These are phyloP conservation scores for Pseudonitzschia delicatissima DNA, from an alignment of 108 stramenopile genomes.

Conservation along the genomic window DNA sequence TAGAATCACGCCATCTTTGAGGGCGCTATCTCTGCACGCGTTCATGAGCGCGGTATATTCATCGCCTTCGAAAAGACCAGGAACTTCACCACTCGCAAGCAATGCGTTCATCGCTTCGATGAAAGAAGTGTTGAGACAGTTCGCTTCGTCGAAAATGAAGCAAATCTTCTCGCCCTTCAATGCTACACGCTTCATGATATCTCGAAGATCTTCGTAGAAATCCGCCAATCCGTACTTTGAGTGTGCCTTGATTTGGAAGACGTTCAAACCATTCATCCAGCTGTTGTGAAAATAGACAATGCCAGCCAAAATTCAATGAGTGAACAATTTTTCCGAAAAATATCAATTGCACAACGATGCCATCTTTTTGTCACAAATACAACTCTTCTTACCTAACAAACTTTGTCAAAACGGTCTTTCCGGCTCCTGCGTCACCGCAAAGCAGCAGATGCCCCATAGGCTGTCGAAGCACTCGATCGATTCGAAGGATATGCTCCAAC, in stretches of 20 bases:
- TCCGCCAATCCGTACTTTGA: constrained; percentile 90
- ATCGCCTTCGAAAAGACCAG: constrained; percentile 99
- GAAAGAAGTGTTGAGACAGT: constrained; percentile 90
- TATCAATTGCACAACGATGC: neutral
- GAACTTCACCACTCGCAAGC: constrained; percentile 98
- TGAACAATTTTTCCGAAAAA: too few relatives aligned
- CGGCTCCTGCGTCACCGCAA: constrained; percentile 96
- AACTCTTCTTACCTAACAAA: constrained; percentile 42
- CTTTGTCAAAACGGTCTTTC: constrained; percentile 70
- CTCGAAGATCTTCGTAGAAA: constrained; percentile 95
- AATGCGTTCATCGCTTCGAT: constrained; percentile 99
- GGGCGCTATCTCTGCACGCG: constrained; percentile 85
- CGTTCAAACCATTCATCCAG: constrained; percentile 98
- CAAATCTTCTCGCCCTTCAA: constrained; percentile 96
- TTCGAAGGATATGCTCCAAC: constrained; percentile 85
- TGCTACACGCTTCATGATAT: constrained; percentile 92
- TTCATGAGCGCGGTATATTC: constrained; percentile 91
- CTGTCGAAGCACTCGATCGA: constrained; percentile 87
- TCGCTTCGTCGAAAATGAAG: constrained; percentile 98
- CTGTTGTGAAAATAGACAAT: constrained; percentile 18
- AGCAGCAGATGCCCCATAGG: constrained; percentile 89
- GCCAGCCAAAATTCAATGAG: constrained; percentile 65
- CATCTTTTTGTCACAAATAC: neutral
- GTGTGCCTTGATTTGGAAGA: constrained; percentile 94
- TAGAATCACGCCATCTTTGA: constrained; percentile 77